Base-by-base conservation (phyloP, 768 basidiomycete genomes). In the Glaciozyma antarctica region DNA sequence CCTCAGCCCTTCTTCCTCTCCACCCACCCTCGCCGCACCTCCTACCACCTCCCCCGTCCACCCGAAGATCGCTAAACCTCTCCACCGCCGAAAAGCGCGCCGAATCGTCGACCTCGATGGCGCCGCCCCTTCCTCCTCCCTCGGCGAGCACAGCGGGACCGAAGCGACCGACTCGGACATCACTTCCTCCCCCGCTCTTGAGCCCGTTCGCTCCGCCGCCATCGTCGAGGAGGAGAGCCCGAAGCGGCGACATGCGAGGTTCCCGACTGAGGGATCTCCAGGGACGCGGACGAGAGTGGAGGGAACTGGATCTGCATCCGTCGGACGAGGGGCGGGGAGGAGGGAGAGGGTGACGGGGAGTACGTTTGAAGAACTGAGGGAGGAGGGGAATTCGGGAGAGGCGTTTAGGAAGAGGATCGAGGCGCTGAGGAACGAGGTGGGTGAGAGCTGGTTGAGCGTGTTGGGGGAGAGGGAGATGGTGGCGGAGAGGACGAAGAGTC, bases 371-470 rank as follows among this genome's bases (percentile, higher is more conserved):
- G 47, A 43, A 17, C 58, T 22, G 21, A 41, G 15, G 30, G 34
- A 30, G 74, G 72, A 32, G 73, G 74, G 30, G 78, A 80, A 73
- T 75, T 81, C 64, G 72, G 78, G 70, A 81, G 89, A 89, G 63
- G 81, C 84, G 52, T 89, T 87, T 75, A 81, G 90, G 55, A 82
- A 83, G 62, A 81, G 81, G 71, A 86, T 93, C 58, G 90, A 92
- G 79, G 85, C 85, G 22, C 72, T 93, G 75, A 85, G 88, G 75
- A 81, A 83, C 65, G 90, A 93, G 73, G 90, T 92, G 81, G 90
- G 90, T 3, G 90, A 92, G 28, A 84, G 85, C 15, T 93, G 88
- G 89, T 73, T 93, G 73, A 87, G 86, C 76, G 88, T 91, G 43
- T 85, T 87, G 72, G 87, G 83, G 65, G 86, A 88, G 78, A 84